phyloP scores from a whole-genome alignment of 2,329 filamentous ascomycete species.

The Davidsoniella australis region DNA sequence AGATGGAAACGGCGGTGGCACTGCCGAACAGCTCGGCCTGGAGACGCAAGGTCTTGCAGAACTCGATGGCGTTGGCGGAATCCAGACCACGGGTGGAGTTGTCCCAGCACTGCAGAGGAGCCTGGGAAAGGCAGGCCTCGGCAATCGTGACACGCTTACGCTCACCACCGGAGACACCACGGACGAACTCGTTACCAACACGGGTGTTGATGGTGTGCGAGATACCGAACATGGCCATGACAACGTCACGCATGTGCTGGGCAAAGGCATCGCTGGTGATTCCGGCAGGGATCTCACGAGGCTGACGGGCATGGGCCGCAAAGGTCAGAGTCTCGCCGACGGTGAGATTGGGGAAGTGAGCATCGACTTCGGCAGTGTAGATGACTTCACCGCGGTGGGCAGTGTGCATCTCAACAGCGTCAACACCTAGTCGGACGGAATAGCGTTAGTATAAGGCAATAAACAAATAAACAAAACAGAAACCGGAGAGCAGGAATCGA shows the following conservation, averaged over 20 bases:
- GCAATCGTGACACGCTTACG: constrained; percentile 49
- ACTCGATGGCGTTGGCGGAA: constrained; percentile 59
- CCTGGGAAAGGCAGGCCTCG: constrained; percentile 40
- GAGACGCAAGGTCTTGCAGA: constrained; percentile 51
- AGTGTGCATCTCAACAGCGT: constrained; percentile 57
- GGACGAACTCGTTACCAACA: constrained; percentile 59
- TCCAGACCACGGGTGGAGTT: constrained; percentile 61
- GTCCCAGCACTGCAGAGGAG: constrained; percentile 49
- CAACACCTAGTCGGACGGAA: constrained; percentile 29
- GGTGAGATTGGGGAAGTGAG: constrained; percentile 60
- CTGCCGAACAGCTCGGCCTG: constrained; percentile 49
- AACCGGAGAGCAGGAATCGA: too few relatives aligned
- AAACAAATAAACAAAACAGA: too few relatives aligned
- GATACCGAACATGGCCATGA: constrained; percentile 62
- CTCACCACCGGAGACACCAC: constrained; percentile 60
- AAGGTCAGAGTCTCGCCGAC: constrained; percentile 69
- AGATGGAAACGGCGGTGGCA: constrained; percentile 56
- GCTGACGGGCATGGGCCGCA: constrained; percentile 52
- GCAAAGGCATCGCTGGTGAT: constrained; percentile 37
- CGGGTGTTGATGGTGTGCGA: constrained; percentile 55
- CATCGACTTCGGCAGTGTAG: constrained; percentile 72
- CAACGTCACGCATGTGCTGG: constrained; percentile 49
- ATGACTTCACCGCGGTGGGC: constrained; percentile 71
- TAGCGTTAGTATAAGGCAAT: constrained; percentile 13
- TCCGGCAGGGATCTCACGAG: constrained; percentile 41